Evolutionary conservation across 768 basidiomycete species (phyloP).

Genomic region (Rhizopogon roseolus): DNA sequence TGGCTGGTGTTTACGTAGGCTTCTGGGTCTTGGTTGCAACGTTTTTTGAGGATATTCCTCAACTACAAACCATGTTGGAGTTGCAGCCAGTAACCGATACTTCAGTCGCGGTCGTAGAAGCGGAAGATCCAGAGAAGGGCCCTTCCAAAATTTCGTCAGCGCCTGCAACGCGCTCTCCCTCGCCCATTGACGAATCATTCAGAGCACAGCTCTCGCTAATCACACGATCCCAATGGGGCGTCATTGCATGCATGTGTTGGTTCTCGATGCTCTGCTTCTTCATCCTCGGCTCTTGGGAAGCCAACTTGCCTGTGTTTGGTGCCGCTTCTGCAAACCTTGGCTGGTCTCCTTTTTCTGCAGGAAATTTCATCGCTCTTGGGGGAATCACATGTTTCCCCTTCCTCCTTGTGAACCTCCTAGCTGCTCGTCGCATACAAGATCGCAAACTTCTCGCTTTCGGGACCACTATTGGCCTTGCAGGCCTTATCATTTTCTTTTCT

Average conservation of each 20-base stretch:
- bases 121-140: constrained; percentile 3
- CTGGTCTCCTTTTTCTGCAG: constrained; percentile 60
- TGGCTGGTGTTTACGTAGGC: constrained; percentile 47
- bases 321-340: constrained; percentile 35
- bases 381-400: constrained; percentile 61
- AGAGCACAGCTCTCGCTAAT: constrained; percentile 8
- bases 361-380: constrained; percentile 68
- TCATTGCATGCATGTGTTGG: constrained; percentile 63
- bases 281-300: constrained; percentile 65
- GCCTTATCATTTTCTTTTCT: constrained; percentile 46
- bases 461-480: constrained; percentile 42
- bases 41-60: constrained; percentile 39
- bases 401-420: constrained; percentile 54
- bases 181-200: constrained; percentile 6
- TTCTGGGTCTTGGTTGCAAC: constrained; percentile 40
- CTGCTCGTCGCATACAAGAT: constrained; percentile 56
- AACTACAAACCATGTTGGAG: constrained; percentile 5
- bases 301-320: constrained; percentile 61
- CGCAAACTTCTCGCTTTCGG: constrained; percentile 54
- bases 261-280: constrained; percentile 68
- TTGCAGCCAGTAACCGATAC: constrained; percentile 6
- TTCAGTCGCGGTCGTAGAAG: background rate
- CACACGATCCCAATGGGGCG: constrained; percentile 41
- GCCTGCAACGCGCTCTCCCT: background rate
- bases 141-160: background rate